A percentile compares a stretch with the other conserved stretches of the same genome.
phyloP scores from a whole-genome alignment of 768 basidiomycete genomes.

The Clitopilus hobsonii region DNA sequence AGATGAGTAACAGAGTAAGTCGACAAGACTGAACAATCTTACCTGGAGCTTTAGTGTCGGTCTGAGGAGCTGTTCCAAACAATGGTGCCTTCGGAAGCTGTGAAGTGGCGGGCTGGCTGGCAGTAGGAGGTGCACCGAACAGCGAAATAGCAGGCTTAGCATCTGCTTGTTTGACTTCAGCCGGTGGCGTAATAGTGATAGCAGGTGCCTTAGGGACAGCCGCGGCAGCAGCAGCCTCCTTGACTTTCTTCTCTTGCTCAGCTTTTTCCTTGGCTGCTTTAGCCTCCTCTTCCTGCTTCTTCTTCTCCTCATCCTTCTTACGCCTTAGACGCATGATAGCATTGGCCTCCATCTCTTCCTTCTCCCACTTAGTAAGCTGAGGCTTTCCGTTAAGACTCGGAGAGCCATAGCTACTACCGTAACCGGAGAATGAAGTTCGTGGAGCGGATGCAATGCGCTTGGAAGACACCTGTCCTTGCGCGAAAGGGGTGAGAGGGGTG shows the following conservation, averaged over 20 bases:
- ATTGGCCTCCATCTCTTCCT: conserved; percentile 78
- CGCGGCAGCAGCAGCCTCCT: conserved; percentile 12
- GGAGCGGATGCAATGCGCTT: conserved; percentile 37
- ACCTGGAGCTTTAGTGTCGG: not conserved
- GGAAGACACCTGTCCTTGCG: conserved; percentile 19
- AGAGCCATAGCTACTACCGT: conserved; percentile 12
- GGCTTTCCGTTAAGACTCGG: conserved; percentile 42
- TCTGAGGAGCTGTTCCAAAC: not conserved
- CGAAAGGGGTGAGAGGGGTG: conserved; percentile 49
- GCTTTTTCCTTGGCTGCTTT: conserved; percentile 26
- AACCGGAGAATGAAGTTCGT: conserved; percentile 29
- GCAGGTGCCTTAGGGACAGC: conserved; percentile 16
- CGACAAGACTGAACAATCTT: not conserved
- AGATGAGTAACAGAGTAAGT: not conserved
- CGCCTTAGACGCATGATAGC: conserved; percentile 68
- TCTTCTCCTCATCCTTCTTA: conserved; percentile 37
- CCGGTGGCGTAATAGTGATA: conserved; percentile 24
- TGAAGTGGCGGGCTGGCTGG: conserved; percentile 3
- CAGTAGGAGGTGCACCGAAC: conserved; percentile 14
- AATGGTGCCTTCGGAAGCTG: not conserved
- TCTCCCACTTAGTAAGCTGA: conserved; percentile 64
- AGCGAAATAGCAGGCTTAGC: conserved; percentile 14
- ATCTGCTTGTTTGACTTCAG: conserved; percentile 23
- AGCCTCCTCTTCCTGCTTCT: conserved; percentile 38
- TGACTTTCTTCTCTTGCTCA: conserved; percentile 20